phyloP scores from a whole-genome alignment of 257 asterid species.

The Phtheirospermum japonicum region DNA sequence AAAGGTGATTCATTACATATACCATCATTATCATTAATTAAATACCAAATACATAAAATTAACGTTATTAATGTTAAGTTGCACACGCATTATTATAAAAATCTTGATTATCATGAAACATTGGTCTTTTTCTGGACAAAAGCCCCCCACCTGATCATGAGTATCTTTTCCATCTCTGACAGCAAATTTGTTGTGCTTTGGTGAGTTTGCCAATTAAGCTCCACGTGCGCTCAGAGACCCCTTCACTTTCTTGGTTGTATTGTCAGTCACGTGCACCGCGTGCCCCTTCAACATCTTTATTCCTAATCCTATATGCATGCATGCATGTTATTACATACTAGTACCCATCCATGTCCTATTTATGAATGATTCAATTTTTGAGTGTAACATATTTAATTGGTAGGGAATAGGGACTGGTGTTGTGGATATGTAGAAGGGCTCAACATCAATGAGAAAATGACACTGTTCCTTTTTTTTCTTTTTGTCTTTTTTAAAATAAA shows the following conservation, averaged over 20 bases:
- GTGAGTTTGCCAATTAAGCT: conserved; percentile 17
- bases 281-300: conserved; percentile 17
- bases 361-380: conserved; percentile 25
- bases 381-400: conserved; percentile 24
- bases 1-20: too few relatives aligned
- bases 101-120: conserved; percentile 12
- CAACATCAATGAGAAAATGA: conserved; percentile 21
- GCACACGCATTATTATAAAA: background rate
- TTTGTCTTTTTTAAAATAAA: background rate
- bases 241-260: conserved; percentile 28
- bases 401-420: background rate
- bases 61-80: too few relatives aligned
- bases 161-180: background rate
- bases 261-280: conserved; percentile 40
- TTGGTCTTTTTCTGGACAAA: conserved; percentile 19
- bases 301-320: background rate
- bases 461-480: too few relatives aligned
- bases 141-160: conserved; percentile 18
- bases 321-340: conserved; percentile 11
- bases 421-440: background rate
- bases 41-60: too few relatives aligned
- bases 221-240: conserved; percentile 37
- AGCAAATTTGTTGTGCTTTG: conserved; percentile 9
- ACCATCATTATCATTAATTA: too few relatives aligned
- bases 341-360: background rate